Conservation (phyloP, 1,284 basidiomycete species). For the Quambalaria eucalypti region DNA sequence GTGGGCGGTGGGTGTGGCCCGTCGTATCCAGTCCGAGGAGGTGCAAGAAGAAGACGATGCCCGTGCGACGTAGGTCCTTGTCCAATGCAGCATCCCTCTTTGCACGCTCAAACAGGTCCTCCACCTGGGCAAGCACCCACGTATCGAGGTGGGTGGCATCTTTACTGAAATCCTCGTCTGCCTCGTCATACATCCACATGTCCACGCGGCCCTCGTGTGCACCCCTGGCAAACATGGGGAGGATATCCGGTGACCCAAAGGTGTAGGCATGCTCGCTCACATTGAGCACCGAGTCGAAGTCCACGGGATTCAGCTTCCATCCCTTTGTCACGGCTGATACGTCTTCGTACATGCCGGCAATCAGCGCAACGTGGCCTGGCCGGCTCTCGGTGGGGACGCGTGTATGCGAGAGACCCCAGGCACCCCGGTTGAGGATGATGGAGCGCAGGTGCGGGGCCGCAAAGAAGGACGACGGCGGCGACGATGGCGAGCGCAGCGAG, state of each 20-base stretch:
- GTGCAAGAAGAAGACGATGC: slow-evolving; percentile 74
- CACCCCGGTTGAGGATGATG: slow-evolving; percentile 57
- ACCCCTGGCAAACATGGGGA: slow-evolving; percentile 76
- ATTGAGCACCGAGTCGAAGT: slow-evolving; percentile 84
- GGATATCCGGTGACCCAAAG: slow-evolving; percentile 79
- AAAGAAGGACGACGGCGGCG: slow-evolving; percentile 2
- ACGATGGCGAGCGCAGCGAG: neutral
- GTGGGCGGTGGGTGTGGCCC: slow-evolving; percentile 77
- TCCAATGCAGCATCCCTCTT: slow-evolving; percentile 47
- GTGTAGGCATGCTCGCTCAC: slow-evolving; percentile 69
- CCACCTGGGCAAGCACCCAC: slow-evolving; percentile 68
- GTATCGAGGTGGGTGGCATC: slow-evolving; percentile 70
- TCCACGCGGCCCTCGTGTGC: slow-evolving; percentile 60
- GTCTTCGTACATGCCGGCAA: slow-evolving; percentile 88
- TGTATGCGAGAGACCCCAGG: slow-evolving; percentile 76
- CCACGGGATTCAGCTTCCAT: slow-evolving; percentile 81
- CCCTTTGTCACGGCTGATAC: slow-evolving; percentile 78
- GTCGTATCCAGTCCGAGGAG: slow-evolving; percentile 78
- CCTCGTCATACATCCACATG: slow-evolving; percentile 68
- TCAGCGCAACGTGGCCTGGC: slow-evolving; percentile 76
- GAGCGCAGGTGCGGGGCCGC: slow-evolving; percentile 69
- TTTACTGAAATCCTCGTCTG: slow-evolving; percentile 52
- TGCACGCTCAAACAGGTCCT: slow-evolving; percentile 47
- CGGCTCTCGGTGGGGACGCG: slow-evolving; percentile 79
- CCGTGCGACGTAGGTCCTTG: slow-evolving; percentile 50